phyloP scores from a whole-genome alignment of 192 early-diverging fungal species.

The Coemansia sp. region DNA sequence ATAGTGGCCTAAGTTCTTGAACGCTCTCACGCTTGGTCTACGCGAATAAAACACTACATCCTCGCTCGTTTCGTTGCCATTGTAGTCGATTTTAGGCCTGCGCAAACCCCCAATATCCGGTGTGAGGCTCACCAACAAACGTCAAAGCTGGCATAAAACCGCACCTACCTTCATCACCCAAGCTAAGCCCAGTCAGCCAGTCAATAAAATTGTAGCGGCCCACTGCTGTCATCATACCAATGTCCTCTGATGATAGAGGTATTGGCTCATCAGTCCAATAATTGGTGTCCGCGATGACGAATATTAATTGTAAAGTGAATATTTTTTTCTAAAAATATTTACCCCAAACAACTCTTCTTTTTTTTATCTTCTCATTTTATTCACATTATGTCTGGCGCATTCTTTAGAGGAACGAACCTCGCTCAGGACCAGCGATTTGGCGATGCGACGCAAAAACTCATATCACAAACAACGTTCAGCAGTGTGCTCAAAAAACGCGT shows the following conservation, averaged over 20 bases:
- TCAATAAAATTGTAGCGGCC: neutral
- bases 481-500: conserved; percentile 35
- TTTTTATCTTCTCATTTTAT: neutral
- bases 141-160: neutral
- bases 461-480: conserved; percentile 27
- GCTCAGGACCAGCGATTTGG: conserved; percentile 55
- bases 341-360: neutral
- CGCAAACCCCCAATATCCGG: neutral
- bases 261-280: neutral
- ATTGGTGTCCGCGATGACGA: neutral
- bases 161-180: neutral
- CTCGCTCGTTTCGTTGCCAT: neutral
- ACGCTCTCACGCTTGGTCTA: neutral
- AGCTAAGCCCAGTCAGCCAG: neutral
- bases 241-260: neutral
- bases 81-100: neutral
- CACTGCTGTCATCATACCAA: neutral
- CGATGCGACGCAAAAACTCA: conserved; percentile 36
- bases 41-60: neutral
- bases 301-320: neutral
- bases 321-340: neutral
- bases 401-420: conserved; percentile 44
- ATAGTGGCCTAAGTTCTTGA: neutral
- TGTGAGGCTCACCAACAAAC: neutral
- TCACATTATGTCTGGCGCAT: conserved; percentile 31